phyloP scores from a whole-genome alignment of 2,329 filamentous ascomycete species.

The Aspergillus eucalypticola region DNA sequence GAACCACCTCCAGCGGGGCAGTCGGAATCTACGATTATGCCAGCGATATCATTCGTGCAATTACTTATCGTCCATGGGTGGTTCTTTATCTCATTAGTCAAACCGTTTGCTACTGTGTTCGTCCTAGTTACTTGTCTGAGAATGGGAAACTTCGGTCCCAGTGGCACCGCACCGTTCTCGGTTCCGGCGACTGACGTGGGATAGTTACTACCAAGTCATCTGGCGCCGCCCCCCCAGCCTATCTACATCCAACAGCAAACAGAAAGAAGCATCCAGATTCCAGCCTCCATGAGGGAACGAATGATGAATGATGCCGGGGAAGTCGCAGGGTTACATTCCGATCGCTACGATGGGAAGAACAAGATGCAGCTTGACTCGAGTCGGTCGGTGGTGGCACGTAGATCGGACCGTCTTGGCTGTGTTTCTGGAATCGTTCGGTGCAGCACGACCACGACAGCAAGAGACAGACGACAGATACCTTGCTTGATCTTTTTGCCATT shows the following conservation, averaged over 20 bases:
- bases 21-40: slow-evolving; percentile 5
- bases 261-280: neutral
- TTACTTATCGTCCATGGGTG: slow-evolving; percentile 1
- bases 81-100: slow-evolving; percentile 4
- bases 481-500: slow-evolving; percentile 7
- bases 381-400: slow-evolving; percentile 19
- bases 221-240: neutral
- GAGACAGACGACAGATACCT: neutral
- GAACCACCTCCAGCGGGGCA: slow-evolving; percentile 6
- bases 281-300: neutral
- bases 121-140: neutral
- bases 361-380: slow-evolving; percentile 8
- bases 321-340: slow-evolving; percentile 8
- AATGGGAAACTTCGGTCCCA: neutral
- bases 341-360: neutral
- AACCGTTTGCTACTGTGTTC: neutral
- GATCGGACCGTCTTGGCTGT: slow-evolving; percentile 20
- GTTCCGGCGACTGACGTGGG: slow-evolving; percentile 9
- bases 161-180: slow-evolving; percentile 6
- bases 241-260: neutral
- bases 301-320: slow-evolving; percentile 3
- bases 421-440: slow-evolving; percentile 42
- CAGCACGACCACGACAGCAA: slow-evolving; percentile 26
- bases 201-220: neutral
- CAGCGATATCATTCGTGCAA: slow-evolving; percentile 2